phyloP scores from a whole-genome alignment of 2,329 filamentous ascomycete species.

The Nemania diffusa region DNA sequence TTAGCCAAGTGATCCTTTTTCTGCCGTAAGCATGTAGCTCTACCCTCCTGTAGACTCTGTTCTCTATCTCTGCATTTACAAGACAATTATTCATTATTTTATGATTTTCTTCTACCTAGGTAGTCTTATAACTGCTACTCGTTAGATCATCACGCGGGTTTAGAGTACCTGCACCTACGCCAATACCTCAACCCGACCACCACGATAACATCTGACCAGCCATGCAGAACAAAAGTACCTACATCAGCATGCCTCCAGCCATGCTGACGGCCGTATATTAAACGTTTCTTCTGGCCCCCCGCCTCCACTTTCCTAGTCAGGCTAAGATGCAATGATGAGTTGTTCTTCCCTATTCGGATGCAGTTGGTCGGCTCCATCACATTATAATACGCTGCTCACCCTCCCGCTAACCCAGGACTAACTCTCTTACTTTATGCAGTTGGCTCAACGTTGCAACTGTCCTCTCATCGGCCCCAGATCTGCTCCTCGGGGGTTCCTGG shows the following conservation, averaged over 20 bases:
- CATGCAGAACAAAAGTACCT: neutral
- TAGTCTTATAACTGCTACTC: neutral
- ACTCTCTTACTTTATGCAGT: constrained; percentile 35
- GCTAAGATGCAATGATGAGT: constrained; percentile 32
- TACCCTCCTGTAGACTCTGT: neutral
- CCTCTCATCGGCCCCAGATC: constrained; percentile 9
- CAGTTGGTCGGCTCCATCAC: constrained; percentile 28
- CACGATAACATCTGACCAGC: neutral
- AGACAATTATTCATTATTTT: neutral
- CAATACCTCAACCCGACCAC: neutral
- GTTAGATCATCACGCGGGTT: neutral
- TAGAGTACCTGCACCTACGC: neutral
- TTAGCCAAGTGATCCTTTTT: neutral
- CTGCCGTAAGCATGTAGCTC: neutral
- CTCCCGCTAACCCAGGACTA: constrained; percentile 14
- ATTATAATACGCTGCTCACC: constrained; percentile 29
- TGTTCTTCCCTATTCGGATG: constrained; percentile 30
- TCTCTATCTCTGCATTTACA: neutral
- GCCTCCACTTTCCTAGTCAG: constrained; percentile 23
- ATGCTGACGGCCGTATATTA: neutral
- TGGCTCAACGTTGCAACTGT: constrained; percentile 33
- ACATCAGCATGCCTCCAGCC: neutral
- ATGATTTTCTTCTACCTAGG: neutral
- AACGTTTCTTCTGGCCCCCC: neutral
- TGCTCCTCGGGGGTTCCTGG: neutral